Conservation (phyloP, 768 basidiomycete species). For the Chalciporus sphaerocephalus region DNA sequence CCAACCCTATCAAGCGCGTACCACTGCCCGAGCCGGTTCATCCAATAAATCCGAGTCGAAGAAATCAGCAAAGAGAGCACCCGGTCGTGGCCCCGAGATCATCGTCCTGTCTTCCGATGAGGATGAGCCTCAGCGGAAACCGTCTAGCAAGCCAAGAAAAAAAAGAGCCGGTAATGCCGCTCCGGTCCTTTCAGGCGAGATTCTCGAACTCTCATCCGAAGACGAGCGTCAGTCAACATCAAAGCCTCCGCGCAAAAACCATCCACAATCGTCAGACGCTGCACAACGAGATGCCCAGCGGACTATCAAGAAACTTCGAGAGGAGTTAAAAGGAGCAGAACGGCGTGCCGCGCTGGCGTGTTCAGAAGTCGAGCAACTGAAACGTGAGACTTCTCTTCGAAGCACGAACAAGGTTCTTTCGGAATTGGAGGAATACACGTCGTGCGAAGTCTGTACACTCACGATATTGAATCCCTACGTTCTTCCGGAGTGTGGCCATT, state of each 20-base stretch:
- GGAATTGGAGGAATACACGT: slow-evolving; percentile 49
- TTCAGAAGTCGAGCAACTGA: slow-evolving; percentile 21
- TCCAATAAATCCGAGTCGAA: slow-evolving; percentile 8
- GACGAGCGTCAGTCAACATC: slow-evolving; percentile 35
- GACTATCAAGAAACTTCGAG: slow-evolving; percentile 41
- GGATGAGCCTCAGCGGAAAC: slow-evolving; percentile 22
- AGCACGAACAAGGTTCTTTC: slow-evolving; percentile 35
- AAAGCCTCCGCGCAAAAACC: slow-evolving; percentile 11
- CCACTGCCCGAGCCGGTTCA: slow-evolving; percentile 2
- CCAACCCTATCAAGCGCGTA: slow-evolving; percentile 7
- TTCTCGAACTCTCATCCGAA: slow-evolving; percentile 58
- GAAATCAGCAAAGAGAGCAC: slow-evolving; percentile 10
- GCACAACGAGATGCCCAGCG: slow-evolving; percentile 29
- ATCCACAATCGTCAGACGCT: slow-evolving; percentile 14
- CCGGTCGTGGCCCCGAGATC: slow-evolving; percentile 19
- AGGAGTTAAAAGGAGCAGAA: slow-evolving; percentile 24
- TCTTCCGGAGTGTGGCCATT: slow-evolving; percentile 64
- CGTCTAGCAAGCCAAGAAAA: slow-evolving; percentile 15
- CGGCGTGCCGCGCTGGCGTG: slow-evolving; percentile 7
- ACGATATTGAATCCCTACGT: slow-evolving; percentile 65
- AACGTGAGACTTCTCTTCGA: slow-evolving; percentile 5
- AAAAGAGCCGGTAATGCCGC: slow-evolving; percentile 17
- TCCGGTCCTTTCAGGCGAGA: slow-evolving; percentile 28
- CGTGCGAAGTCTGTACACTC: slow-evolving; percentile 61
- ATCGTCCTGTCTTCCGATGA: slow-evolving; percentile 35